Percentiles rank a stretch among this genome's conserved stretches.
phyloP scores from a whole-genome alignment of 2,329 filamentous ascomycete genomes.

The Cercospora sp. region DNA sequence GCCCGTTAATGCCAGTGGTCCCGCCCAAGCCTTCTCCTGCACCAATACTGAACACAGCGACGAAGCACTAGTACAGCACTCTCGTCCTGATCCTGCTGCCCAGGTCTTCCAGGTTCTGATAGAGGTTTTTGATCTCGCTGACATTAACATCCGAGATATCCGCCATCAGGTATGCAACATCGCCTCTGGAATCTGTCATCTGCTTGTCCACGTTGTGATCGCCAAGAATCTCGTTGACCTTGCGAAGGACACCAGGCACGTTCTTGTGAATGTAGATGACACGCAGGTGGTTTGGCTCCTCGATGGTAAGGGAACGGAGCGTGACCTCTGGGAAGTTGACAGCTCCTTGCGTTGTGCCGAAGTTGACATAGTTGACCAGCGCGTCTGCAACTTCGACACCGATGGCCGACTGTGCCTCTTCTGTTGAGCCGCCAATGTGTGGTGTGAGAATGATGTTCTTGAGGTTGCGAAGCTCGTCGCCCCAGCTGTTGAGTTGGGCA shows the following conservation, averaged over 20 bases:
- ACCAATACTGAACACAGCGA: not conserved
- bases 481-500: slow-evolving; percentile 78
- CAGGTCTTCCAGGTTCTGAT: slow-evolving; percentile 76
- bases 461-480: slow-evolving; percentile 76
- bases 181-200: slow-evolving; percentile 91
- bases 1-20: not conserved
- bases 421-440: slow-evolving; percentile 95
- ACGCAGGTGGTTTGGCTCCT: slow-evolving; percentile 85
- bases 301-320: slow-evolving; percentile 83
- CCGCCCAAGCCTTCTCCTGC: not conserved
- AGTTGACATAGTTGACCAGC: slow-evolving; percentile 91
- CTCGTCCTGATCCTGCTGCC: slow-evolving; percentile 49
- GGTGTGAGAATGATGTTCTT: slow-evolving; percentile 95
- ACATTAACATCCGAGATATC: slow-evolving; percentile 86
- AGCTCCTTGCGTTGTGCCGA: slow-evolving; percentile 83
- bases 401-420: slow-evolving; percentile 95
- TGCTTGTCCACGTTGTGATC: slow-evolving; percentile 99
- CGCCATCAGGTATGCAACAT: slow-evolving; percentile 95
- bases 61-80: slow-evolving; percentile 45
- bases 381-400: slow-evolving; percentile 89
- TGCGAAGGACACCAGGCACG: slow-evolving; percentile 88
- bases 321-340: slow-evolving; percentile 97
- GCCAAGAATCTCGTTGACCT: slow-evolving; percentile 91
- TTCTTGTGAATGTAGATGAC: slow-evolving; percentile 98
- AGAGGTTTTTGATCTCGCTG: slow-evolving; percentile 80